Base-by-base conservation (phyloP, 345 rosid genomes). In the Carallia pectinifolia region DNA sequence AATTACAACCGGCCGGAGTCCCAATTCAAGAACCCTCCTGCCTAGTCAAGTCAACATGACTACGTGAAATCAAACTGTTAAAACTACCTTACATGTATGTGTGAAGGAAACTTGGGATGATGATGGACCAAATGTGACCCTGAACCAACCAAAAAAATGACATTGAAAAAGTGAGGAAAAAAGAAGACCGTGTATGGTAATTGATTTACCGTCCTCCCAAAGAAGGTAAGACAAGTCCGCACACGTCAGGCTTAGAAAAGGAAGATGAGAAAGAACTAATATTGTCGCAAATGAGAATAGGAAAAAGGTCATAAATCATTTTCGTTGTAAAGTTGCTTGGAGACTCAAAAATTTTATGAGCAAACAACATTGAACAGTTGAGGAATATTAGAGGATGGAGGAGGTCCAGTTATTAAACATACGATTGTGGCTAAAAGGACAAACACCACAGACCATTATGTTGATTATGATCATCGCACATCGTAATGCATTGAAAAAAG, bases 211-310 rank as follows among this genome's bases (percentile, higher is more conserved):
- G 5, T 2, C 19, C 64, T 70, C 48, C 66, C 2, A 30, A 33
- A 58, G 65, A 78, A 55, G 70, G 30, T 38, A 74, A 64, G 65
- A 7, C 29, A 40, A 13, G 68, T 70, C 77, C 73, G 54, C n/a
- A 61, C 60, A 50, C 71, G 75, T 77, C 77, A 74, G 39, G 29
- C n/a, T 9, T 6, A 61, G 56, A 62, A 56, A 64, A 30, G 19
- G 13, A 60, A 59, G 68, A 4, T 58, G 29, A 48, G 2, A 39
- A 23, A 4, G 15, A 4, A n/a, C 30, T 55, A 55, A 2, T 1
- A 12, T 7, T 6, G 59, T 7, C 59, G 27, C 29, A 40, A 40
- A 40, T 9, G 47, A 40, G 47, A 12, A 40, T 7, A 40, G 8
- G 1, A 8, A 0, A 37, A 37, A 37, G 6, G 23, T 23, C 23